These are phyloP conservation scores for Daldinia bambusicola DNA, from an alignment of 495 filamentous ascomycete species.

Conservation along the genomic window DNA sequence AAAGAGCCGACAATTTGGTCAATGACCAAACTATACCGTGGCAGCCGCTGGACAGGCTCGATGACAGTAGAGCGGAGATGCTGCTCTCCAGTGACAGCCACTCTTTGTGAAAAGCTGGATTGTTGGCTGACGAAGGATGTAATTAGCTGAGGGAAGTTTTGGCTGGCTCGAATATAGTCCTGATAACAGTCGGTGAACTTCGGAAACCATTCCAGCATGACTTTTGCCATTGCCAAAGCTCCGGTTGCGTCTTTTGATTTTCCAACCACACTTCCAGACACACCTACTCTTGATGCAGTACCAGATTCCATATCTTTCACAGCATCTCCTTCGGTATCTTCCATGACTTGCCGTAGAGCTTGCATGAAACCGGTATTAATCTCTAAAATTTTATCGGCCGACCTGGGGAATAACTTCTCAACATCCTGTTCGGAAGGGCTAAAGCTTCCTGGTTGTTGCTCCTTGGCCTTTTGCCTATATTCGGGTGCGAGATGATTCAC, in stretches of 20 bases:
- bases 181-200: conserved; percentile 88
- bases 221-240: conserved; percentile 75
- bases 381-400: conserved; percentile 77
- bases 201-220: conserved; percentile 89
- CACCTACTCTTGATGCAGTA: conserved; percentile 53
- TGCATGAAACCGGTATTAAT: conserved; percentile 81
- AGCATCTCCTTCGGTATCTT: conserved; percentile 84
- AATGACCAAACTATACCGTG: conserved; percentile 93
- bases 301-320: conserved; percentile 69
- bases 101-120: conserved; percentile 80
- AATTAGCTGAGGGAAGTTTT: conserved; percentile 82
- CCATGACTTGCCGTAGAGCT: conserved; percentile 77
- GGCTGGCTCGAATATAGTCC: conserved; percentile 87
- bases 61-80: conserved; percentile 90
- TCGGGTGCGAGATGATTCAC: conserved; percentile 79
- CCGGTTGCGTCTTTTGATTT: conserved; percentile 76
- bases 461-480: conserved; percentile 73
- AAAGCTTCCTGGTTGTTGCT: conserved; percentile 66
- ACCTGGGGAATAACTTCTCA: conserved; percentile 81
- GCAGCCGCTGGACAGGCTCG: conserved; percentile 94
- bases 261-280: conserved; percentile 57
- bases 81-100: conserved; percentile 90
- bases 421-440: conserved; percentile 78
- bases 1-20: conserved; percentile 90
- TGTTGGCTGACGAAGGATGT: conserved; percentile 77